Conservation (phyloP, 2,329 filamentous ascomycete genomes). For the Cladosporium sp. region DNA sequence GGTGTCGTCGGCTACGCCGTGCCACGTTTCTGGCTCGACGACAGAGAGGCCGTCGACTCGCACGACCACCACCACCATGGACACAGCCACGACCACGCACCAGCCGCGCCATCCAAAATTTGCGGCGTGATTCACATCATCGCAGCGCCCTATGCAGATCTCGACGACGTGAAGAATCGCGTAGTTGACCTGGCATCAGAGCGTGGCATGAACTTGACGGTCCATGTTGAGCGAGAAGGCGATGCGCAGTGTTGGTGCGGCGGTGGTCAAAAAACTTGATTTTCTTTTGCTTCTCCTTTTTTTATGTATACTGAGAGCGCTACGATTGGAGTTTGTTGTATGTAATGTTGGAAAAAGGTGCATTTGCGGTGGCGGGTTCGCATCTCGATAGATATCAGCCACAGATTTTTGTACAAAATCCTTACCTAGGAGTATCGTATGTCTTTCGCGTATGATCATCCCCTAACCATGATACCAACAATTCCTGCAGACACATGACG, state of each 20-base stretch:
- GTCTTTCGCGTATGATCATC: neutral
- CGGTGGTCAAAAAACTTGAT: constrained; percentile 40
- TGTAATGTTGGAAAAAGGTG: constrained; percentile 3
- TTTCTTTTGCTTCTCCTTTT: neutral
- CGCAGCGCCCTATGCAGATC: constrained; percentile 68
- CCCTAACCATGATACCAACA: neutral
- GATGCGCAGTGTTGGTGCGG: constrained; percentile 68
- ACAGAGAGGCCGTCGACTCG: constrained; percentile 50
- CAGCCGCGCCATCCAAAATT: constrained; percentile 50
- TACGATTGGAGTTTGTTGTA: neutral
- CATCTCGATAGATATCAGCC: neutral
- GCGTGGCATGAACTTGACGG: constrained; percentile 75
- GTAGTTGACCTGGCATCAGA: constrained; percentile 70
- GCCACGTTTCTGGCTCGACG: constrained; percentile 91
- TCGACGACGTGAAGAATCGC: constrained; percentile 83
- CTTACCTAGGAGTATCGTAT: neutral
- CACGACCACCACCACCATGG: constrained; percentile 39
- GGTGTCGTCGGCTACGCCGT: constrained; percentile 85
- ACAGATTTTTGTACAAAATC: neutral
- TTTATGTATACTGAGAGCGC: neutral
- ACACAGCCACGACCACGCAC: constrained; percentile 32
- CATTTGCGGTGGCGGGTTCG: neutral
- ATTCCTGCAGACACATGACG: neutral
- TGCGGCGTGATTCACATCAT: constrained; percentile 86
- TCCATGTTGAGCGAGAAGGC: constrained; percentile 86